Evolutionary conservation across 2,329 filamentous ascomycete genomes (phyloP).

Genomic region (Sclerotinia nivalis): DNA sequence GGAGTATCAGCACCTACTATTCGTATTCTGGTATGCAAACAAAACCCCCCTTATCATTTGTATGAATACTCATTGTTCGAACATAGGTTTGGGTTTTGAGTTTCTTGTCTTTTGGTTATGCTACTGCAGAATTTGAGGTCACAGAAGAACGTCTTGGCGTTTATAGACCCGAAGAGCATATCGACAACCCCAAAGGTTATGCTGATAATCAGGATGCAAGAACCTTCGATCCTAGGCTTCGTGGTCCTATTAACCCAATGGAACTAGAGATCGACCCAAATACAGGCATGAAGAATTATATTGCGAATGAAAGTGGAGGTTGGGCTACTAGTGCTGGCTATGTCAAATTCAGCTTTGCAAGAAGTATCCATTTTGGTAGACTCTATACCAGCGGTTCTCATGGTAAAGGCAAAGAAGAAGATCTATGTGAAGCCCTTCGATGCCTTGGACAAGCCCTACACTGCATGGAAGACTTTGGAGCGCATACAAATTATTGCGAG

Average conservation of each 20-base stretch:
- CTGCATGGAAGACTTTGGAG: constrained; percentile 66
- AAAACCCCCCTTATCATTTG: neutral
- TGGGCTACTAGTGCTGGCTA: constrained; percentile 93
- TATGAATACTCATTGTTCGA: constrained; percentile 24
- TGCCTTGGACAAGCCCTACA: constrained; percentile 59
- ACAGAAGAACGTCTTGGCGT: constrained; percentile 77
- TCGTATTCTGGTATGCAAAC: constrained; percentile 60
- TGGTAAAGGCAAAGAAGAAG: constrained; percentile 67
- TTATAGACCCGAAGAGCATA: constrained; percentile 75
- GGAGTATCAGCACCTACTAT: constrained; percentile 77
- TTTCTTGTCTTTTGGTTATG: constrained; percentile 80
- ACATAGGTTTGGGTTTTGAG: constrained; percentile 72
- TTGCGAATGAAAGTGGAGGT: constrained; percentile 81
- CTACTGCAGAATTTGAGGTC: constrained; percentile 83
- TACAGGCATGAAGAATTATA: constrained; percentile 99
- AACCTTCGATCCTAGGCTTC: constrained; percentile 76
- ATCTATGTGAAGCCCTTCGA: constrained; percentile 77
- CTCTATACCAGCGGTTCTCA: constrained; percentile 67
- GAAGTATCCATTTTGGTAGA: constrained; percentile 76
- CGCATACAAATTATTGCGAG: constrained; percentile 83
- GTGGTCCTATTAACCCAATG: constrained; percentile 70
- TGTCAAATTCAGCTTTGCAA: constrained; percentile 71
- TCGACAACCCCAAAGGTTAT: constrained; percentile 78
- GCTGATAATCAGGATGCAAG: constrained; percentile 84
- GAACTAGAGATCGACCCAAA: constrained; percentile 72